These are phyloP conservation scores for Periconia digitata DNA, from an alignment of 2,329 filamentous ascomycete species.

Conservation along the genomic window DNA sequence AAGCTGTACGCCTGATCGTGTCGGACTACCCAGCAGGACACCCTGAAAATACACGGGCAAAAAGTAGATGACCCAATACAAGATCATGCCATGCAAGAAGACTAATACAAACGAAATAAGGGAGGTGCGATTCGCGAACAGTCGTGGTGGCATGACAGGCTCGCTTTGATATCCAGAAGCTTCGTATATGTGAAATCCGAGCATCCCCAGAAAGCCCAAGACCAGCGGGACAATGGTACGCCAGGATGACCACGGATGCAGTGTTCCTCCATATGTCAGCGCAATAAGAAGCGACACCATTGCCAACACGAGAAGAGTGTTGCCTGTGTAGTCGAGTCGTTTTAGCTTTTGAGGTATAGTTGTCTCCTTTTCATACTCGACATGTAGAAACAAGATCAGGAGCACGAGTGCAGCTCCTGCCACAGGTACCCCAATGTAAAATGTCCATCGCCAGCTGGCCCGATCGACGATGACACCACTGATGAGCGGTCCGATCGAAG, in stretches of 20 bases:
- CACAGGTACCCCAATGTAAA: slow-evolving; percentile 37
- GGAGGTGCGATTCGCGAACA: slow-evolving; percentile 12
- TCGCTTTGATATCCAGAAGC: slow-evolving; percentile 16
- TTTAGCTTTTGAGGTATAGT: background rate
- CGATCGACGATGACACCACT: slow-evolving; percentile 15
- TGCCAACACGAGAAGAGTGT: slow-evolving; percentile 41
- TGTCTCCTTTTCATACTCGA: slow-evolving; percentile 23
- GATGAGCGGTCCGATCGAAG: slow-evolving; percentile 16
- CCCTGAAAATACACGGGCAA: slow-evolving; percentile 5
- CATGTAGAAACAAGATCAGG: slow-evolving; percentile 34
- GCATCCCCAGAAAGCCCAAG: slow-evolving; percentile 43
- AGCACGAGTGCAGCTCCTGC: slow-evolving; percentile 16
- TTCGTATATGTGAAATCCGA: slow-evolving; percentile 41
- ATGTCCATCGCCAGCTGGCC: slow-evolving; percentile 48
- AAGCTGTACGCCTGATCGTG: slow-evolving; percentile 35
- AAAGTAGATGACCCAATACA: slow-evolving; percentile 10
- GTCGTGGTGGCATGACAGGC: slow-evolving; percentile 3
- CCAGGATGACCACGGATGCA: slow-evolving; percentile 39
- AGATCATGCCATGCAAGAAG: slow-evolving; percentile 2
- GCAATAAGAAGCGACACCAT: slow-evolving; percentile 43
- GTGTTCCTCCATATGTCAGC: slow-evolving; percentile 45
- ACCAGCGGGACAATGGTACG: slow-evolving; percentile 47
- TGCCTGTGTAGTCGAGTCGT: slow-evolving; percentile 45
- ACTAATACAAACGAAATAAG: background rate
- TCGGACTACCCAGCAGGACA: slow-evolving; percentile 20